A percentile compares a stretch with the other conserved stretches of the same genome.
Conservation (phyloP, 768 basidiomycete species). For the Kwoniella shandongensis region DNA sequence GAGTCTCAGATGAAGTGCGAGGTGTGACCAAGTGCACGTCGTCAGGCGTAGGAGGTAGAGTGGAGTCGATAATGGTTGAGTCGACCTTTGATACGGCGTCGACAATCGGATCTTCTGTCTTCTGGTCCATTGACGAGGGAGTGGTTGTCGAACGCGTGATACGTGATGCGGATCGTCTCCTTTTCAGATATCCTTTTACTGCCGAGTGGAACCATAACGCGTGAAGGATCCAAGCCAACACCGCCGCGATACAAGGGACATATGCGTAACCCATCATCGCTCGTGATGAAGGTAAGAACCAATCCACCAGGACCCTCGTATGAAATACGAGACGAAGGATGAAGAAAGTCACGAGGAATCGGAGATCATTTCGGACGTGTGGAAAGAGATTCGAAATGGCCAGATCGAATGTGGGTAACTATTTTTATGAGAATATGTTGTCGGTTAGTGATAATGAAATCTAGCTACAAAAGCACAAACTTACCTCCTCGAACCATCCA, state of each 20-base stretch:
- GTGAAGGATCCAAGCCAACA: conserved; percentile 59
- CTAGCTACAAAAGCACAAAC: conserved; percentile 3
- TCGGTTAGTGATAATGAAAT: too few species aligned
- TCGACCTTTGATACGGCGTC: conserved; percentile 6
- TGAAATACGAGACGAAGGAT: conserved; percentile 61
- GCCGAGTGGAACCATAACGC: conserved; percentile 62
- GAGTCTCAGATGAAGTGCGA: conserved; percentile 28
- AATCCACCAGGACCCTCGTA: conserved; percentile 51
- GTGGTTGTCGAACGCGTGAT: neutral
- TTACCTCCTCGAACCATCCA: conserved; percentile 58
- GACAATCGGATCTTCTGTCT: conserved; percentile 6
- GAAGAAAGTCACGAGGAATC: conserved; percentile 61
- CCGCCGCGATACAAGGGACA: conserved; percentile 56
- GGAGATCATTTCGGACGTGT: conserved; percentile 57
- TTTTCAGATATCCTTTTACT: conserved; percentile 58
- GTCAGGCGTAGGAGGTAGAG: conserved; percentile 23
- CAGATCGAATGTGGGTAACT: conserved; percentile 61
- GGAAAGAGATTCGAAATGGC: conserved; percentile 58
- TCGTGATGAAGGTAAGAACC: conserved; percentile 34
- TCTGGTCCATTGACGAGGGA: neutral
- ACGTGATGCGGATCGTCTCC: conserved; percentile 16
- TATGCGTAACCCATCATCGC: conserved; percentile 50
- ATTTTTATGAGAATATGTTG: too few species aligned
- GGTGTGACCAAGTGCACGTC: conserved; percentile 43
- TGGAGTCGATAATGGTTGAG: conserved; percentile 13